Percentiles rank a stretch among this genome's conserved stretches.
Conservation (phyloP, 192 early-diverging fungal species). For the Spizellomyces punctatus region DNA sequence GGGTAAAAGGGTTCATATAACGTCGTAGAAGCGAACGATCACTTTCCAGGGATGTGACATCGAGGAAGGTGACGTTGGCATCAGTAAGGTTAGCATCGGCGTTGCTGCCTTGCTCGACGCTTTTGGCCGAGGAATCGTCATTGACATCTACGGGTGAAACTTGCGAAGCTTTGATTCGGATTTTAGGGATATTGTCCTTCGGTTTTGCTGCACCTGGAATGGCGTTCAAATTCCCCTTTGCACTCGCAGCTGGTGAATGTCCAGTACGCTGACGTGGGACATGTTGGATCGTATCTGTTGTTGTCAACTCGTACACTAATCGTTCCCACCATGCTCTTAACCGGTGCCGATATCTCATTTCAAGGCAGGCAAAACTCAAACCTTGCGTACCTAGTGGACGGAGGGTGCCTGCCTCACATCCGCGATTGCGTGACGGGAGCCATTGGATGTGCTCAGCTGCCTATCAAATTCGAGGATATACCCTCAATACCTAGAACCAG, state of each 20-base stretch:
- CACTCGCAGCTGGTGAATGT: not conserved
- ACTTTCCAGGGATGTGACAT: not conserved
- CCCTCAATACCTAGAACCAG: no score
- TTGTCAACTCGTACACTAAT: not conserved
- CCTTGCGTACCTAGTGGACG: no score
- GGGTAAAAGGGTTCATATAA: constrained; percentile 30
- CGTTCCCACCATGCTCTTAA: constrained; percentile 4
- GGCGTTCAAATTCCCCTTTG: not conserved
- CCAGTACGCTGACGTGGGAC: not conserved
- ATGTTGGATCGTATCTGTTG: constrained; percentile 14
- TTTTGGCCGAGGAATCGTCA: not conserved
- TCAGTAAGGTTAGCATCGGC: not conserved
- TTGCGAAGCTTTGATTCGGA: not conserved
- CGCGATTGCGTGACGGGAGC: no score
- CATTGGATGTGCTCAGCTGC: no score
- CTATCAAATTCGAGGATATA: no score
- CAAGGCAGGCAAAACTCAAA: no score
- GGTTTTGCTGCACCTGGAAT: not conserved
- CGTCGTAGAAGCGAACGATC: not conserved
- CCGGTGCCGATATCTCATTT: not conserved
- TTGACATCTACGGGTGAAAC: not conserved
- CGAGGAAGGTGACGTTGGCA: not conserved
- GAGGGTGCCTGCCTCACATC: no score
- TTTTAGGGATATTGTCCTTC: not conserved
- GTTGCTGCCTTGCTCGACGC: not conserved